phyloP scores from a whole-genome alignment of 257 asterid genomes.

The Datura wrightii region DNA sequence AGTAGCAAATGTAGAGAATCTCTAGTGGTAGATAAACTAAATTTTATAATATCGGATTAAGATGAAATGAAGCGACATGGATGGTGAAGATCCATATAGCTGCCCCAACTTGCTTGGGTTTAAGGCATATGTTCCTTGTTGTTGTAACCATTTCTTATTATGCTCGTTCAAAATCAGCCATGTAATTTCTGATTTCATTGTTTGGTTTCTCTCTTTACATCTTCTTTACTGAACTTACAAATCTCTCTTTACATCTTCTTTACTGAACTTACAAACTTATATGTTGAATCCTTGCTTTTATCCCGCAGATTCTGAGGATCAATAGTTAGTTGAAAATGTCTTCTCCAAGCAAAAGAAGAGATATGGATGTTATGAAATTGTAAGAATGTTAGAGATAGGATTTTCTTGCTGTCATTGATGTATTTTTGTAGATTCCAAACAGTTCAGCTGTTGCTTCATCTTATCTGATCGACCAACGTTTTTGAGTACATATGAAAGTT shows the following conservation, averaged over 20 bases:
- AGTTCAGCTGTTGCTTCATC: neutral
- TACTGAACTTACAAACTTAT: neutral
- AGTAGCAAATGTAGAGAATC: neutral
- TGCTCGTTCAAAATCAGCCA: neutral
- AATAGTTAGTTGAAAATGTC: slow-evolving; percentile 52
- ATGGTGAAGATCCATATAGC: neutral
- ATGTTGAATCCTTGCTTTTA: slow-evolving; percentile 7
- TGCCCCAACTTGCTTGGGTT: neutral
- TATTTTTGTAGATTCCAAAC: neutral
- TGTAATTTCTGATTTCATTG: neutral
- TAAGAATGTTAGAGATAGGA: slow-evolving; percentile 40
- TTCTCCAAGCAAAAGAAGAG: slow-evolving; percentile 93
- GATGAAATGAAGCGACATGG: neutral
- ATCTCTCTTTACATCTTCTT: neutral
- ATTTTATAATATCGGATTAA: neutral
- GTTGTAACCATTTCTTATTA: neutral
- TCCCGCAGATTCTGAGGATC: slow-evolving; percentile 23
- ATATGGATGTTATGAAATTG: slow-evolving; percentile 98
- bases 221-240: neutral
- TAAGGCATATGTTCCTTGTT: neutral
- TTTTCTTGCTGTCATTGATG: neutral
- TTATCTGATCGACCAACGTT: neutral
- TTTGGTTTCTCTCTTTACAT: neutral
- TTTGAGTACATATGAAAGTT: neutral
- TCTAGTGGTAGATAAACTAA: neutral